A percentile compares a stretch with the other conserved stretches of the same genome.
phyloP scores from a whole-genome alignment of 2,329 filamentous ascomycete genomes.

The Mycosphaerella arachidis region DNA sequence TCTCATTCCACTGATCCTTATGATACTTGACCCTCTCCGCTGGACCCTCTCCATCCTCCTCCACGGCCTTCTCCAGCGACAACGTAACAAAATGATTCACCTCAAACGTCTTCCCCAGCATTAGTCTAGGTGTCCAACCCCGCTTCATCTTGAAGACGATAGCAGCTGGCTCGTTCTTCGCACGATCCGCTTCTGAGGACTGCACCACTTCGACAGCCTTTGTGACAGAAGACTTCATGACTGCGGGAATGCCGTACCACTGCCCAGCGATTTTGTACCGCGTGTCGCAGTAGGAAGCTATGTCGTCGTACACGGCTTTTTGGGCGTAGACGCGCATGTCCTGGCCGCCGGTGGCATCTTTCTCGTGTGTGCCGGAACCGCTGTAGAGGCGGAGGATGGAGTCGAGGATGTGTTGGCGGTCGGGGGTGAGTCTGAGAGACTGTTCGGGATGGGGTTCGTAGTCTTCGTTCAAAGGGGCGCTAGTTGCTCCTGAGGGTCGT shows the following conservation, averaged over 20 bases:
- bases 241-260: constrained; percentile 40
- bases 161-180: constrained; percentile 28
- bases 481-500: constrained; percentile 27
- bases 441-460: constrained; percentile 40
- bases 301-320: constrained; percentile 46
- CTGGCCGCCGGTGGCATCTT: neutral
- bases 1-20: constrained; percentile 50
- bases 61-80: constrained; percentile 26
- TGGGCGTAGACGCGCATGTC: constrained; percentile 49
- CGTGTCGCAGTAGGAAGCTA: constrained; percentile 46
- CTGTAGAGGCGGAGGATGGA: constrained; percentile 44
- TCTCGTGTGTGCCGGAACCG: constrained; percentile 43
- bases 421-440: constrained; percentile 33
- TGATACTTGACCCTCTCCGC: constrained; percentile 45
- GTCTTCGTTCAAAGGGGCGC: constrained; percentile 34
- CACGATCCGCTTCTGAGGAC: neutral
- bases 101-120: constrained; percentile 35
- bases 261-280: constrained; percentile 50
- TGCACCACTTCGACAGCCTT: constrained; percentile 13
- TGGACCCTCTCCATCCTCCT: constrained; percentile 16
- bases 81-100: constrained; percentile 41
- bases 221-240: constrained; percentile 16
- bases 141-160: constrained; percentile 48
- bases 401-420: constrained; percentile 40
- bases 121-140: constrained; percentile 42